Percentiles rank a stretch among this genome's conserved stretches.
Conservation (phyloP, 176 grass and related monocot species). For the Miscanthus lutarioriparius region DNA sequence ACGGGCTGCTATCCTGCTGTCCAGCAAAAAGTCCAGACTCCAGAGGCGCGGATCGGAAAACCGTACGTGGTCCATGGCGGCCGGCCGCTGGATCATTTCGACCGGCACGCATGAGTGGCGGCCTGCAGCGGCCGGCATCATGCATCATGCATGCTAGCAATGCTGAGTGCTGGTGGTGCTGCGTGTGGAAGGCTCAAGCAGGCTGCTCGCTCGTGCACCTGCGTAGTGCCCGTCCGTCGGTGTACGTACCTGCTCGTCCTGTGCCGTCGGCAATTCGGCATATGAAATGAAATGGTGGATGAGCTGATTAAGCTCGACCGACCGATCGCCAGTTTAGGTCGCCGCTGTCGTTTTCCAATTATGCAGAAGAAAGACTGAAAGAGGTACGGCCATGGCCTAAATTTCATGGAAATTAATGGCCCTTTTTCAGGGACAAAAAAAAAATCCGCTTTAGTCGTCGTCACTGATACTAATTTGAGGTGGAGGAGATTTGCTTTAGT, state of each 20-base stretch:
- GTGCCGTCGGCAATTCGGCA: not conserved
- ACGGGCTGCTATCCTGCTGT: not conserved
- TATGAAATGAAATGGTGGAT: not conserved
- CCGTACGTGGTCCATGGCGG: not conserved
- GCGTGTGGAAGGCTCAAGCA: not conserved
- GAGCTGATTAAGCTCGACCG: not conserved
- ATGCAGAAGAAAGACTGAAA: not conserved
- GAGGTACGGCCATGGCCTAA: not conserved
- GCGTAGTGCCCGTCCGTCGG: not conserved
- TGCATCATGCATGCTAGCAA: not conserved
- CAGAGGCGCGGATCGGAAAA: not conserved
- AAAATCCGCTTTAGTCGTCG: slow-evolving; percentile 23
- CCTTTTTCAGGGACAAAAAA: not conserved
- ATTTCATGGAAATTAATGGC: slow-evolving; percentile 13
- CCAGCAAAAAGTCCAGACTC: not conserved
- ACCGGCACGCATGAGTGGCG: not conserved
- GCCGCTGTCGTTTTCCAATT: slow-evolving; percentile 13
- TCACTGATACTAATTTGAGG: not conserved
- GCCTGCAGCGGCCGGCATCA: not conserved
- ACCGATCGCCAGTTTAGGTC: not conserved
- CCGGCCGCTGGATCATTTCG: too few species aligned
- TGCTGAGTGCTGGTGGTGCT: too few species aligned
- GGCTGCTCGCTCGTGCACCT: too few species aligned
- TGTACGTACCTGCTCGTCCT: not conserved
- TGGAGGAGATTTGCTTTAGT: not conserved